phyloP scores from a whole-genome alignment of 768 basidiomycete species.

The Auricularia sp. region DNA sequence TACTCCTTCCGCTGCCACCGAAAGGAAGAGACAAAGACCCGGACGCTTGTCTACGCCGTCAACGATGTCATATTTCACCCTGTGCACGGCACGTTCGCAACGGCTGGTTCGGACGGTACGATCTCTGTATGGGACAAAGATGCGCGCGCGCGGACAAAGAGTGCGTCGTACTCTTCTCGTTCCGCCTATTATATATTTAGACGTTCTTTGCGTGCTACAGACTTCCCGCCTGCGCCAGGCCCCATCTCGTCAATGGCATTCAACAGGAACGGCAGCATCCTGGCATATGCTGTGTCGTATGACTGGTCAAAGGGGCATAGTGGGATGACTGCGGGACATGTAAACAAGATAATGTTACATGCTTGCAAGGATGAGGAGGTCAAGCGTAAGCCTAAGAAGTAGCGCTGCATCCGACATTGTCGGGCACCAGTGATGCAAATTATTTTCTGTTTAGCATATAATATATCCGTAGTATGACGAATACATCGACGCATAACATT shows the following conservation, averaged over 20 bases:
- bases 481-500: too few species aligned
- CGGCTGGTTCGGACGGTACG: slow-evolving; percentile 20
- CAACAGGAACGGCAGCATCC: slow-evolving; percentile 12
- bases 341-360: slow-evolving; percentile 78
- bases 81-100: slow-evolving; percentile 42
- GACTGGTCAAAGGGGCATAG: slow-evolving; percentile 17
- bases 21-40: slow-evolving; percentile 29
- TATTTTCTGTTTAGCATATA: too few species aligned
- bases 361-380: slow-evolving; percentile 84
- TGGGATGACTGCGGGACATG: slow-evolving; percentile 14
- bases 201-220: neutral
- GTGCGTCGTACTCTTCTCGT: neutral
- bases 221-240: neutral
- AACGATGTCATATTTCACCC: slow-evolving; percentile 51
- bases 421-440: too few species aligned
- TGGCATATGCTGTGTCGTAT: slow-evolving; percentile 16
- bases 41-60: slow-evolving; percentile 43
- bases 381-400: slow-evolving; percentile 23
- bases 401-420: neutral
- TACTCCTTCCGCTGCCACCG: slow-evolving; percentile 52
- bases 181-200: neutral
- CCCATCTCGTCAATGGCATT: slow-evolving; percentile 10
- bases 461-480: too few species aligned
- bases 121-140: slow-evolving; percentile 26
- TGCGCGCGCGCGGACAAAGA: slow-evolving; percentile 28